Evolutionary conservation across 768 basidiomycete species (phyloP), one percentile per base, ranked within the genome.

Genomic region (Baorangia bicolor): DNA sequence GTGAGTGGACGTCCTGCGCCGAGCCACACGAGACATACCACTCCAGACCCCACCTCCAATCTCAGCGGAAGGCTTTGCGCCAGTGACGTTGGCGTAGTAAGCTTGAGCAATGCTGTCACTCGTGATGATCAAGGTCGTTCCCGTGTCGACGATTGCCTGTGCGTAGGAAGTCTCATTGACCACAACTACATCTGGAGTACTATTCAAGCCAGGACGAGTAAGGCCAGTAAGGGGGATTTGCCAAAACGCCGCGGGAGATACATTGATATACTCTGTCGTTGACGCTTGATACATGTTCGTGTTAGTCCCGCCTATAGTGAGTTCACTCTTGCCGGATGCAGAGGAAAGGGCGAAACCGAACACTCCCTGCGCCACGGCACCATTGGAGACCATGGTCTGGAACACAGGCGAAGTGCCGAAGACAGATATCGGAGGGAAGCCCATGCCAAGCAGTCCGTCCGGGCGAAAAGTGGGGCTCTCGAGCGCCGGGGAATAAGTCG

Each of bases 271-370:
- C 14, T 76, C 76, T 61, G 83, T 68, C 10, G 61, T 66, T 4
- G 64, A 61, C 12, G 78, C 80, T 16, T 75, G 77, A 68, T 79
- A 85, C 55, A 77, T 65, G 12, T 63, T 57, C 5, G 60, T 60
- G 66, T 88, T 75, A 5, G 75, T 73, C 31, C 83, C 85, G 28
- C 85, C 85, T 45, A 88, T 64, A 56, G 75, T 79, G 14, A 88
- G 75, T 65, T 83, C 81, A n/a, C 80, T 75, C 23, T 72, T 75
- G 12, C 67, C 64, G 18, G 69, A 27, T 12, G 77, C 62, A 4
- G 69, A 60, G 34, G 75, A 72, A 41, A 85, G 70, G 57, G 80
- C 79, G 61, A 85, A 76, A 25, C 77, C 74, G 58, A 85, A 84
- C 54, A 75, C 69, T 39, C 74, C 62, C 28, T 74, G 61, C 8